Evolutionary conservation across 2,329 filamentous ascomycete species (phyloP), one percentile per base, ranked within the genome.

Genomic region (Pyricularia sp.): DNA sequence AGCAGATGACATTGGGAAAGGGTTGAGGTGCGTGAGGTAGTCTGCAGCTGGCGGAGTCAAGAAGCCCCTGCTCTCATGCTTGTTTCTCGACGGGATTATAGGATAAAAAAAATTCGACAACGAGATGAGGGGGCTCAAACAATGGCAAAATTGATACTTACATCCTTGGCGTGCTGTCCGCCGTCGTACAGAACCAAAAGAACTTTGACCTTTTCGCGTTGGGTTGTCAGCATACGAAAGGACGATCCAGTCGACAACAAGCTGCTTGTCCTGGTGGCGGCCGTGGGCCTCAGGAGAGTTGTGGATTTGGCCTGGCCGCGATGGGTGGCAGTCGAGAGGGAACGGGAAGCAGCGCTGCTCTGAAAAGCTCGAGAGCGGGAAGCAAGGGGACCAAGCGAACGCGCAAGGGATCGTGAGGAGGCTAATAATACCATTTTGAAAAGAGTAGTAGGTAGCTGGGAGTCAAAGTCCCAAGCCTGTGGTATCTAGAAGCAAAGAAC

Each of bases 121-220:
- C 3, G 58, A 33, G 26, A 11, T 14, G 59, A 42, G 30, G 31
- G 28, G 30, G n/a, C n/a, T n/a, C 61, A 61, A 67, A 68, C 61
- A 69, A 42, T 33, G 30, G 64, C 25, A 64, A 65, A 25, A 65
- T 50, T 7, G 64, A 58, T 5, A 79, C 83, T 80, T 79, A 96
- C 93, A 78, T 97, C 86, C 82, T 91, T 84, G 83, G 94, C 93
- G 85, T 97, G 93, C 84, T 93, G 84, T 79, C 88, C 87, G 80
- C 93, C 94, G 82, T 97, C 94, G 86, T 97, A 97, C 75, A 97
- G 88, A 76, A 97, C 92, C 78, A 94, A 86, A 79, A 97, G 90
- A 83, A 97, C 92, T 85, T 97, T 97, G 84, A 94, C 94, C 93
- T 97, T 79, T 81, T 81, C 78, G 78, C 77, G 79, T 75, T 74